Evolutionary conservation across 306 rosid species (phyloP), one percentile per base, ranked within the genome.

Genomic region (Cicer judaicum): DNA sequence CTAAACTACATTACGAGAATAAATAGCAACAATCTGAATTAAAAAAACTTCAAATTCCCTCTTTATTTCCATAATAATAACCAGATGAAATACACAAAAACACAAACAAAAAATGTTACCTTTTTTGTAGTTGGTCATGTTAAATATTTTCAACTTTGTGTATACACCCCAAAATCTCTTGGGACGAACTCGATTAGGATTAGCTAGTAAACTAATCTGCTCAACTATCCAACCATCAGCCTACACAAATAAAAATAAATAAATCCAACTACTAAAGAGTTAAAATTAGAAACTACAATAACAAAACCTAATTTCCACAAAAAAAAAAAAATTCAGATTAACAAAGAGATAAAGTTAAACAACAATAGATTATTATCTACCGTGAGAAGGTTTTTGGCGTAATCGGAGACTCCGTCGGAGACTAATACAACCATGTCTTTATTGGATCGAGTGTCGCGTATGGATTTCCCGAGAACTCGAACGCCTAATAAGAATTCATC

Each of bases 111-210:
- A 66, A 10, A 18, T 40, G 39, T 65, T 63, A 90, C 99, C 99
- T 92, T 92, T 95, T 81, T 80, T 87, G 84, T 95, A 95, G 65
- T 89, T 73, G 68, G 96, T 95, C 99, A 95, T 90, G 90, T 95
- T 94, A 80, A 95, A 95, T 43, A 95, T 88, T 79, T 88, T 95
- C 64, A 95, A 85, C 89, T 95, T 95, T 5, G 99, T 95, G 77
- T 95, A 95, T 64, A 95, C 98, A 81, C 99, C 98, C 99, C 99
- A 95, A 82, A 95, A 95, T 68, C 99, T 89, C 83, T 73, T 87
- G 0, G 99, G 99, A 67, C 93, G 92, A 8, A 92, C 90, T 76
- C 90, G 93, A 85, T 95, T 95, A 43, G 99, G 99, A 77, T 95
- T 95, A 29, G 92, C 98, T 83, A 95, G 84, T 63, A 95, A 86